phyloP scores from a whole-genome alignment of 2,329 filamentous ascomycete genomes.

The Thelonectria blattea region DNA sequence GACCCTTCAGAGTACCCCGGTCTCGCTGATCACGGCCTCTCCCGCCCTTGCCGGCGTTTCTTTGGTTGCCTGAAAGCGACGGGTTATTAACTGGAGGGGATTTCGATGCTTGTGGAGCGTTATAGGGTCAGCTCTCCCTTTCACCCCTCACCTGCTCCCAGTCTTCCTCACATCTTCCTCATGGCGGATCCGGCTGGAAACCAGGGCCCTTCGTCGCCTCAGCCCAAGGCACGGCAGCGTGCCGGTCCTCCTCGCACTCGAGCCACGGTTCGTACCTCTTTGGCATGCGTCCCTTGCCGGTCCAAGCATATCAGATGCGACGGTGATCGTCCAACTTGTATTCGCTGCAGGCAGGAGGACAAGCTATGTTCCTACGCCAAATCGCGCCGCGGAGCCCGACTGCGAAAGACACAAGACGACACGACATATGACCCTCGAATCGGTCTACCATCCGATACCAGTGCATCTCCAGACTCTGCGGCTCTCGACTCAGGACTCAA shows the following conservation, averaged over 20 bases:
- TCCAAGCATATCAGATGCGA: constrained; percentile 33
- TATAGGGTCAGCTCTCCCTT: not conserved
- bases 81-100: not conserved
- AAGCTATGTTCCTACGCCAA: constrained; percentile 26
- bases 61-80: constrained; percentile 9
- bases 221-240: constrained; percentile 10
- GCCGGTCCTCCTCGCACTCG: constrained; percentile 23
- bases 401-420: constrained; percentile 23
- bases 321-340: constrained; percentile 26
- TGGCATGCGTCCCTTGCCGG: constrained; percentile 33
- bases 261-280: constrained; percentile 28
- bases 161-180: constrained; percentile 11
- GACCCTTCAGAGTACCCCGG: not conserved
- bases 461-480: constrained; percentile 20
- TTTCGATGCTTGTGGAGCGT: not conserved
- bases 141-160: not conserved
- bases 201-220: constrained; percentile 9
- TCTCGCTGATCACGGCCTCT: constrained; percentile 19
- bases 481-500: constrained; percentile 3
- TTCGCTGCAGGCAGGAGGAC: constrained; percentile 27
- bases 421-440: constrained; percentile 15
- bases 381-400: constrained; percentile 31
- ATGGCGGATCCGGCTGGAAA: constrained; percentile 23
- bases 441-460: constrained; percentile 15
- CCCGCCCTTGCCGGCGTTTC: constrained; percentile 8